phyloP scores from a whole-genome alignment of 257 asterid species.

The Solanum appendiculatum region DNA sequence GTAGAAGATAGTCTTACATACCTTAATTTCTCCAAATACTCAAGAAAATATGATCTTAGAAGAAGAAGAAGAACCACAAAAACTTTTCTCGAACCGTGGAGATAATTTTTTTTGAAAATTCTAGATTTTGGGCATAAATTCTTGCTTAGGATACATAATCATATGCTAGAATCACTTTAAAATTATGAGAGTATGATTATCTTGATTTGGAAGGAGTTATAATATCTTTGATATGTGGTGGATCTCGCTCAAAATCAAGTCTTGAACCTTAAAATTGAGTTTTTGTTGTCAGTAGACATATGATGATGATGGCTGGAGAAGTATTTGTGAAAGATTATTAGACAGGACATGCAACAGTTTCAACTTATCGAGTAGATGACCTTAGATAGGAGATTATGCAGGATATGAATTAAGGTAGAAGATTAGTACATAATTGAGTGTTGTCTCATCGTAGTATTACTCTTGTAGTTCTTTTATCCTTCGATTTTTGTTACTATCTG shows the following conservation, averaged over 20 bases:
- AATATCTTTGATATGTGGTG: neutral
- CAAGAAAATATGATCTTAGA: too few species aligned
- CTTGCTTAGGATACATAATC: neutral
- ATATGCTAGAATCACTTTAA: neutral
- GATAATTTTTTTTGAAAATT: too few species aligned
- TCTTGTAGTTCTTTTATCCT: too few species aligned
- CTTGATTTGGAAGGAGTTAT: neutral
- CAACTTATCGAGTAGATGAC: neutral
- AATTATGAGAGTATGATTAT: neutral
- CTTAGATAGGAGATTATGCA: neutral
- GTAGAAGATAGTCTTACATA: too few species aligned
- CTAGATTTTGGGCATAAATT: neutral
- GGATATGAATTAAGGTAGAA: neutral
- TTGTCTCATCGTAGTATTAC: neutral
- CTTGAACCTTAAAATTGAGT: neutral
- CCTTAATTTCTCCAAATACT: too few species aligned
- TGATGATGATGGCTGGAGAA: too few species aligned
- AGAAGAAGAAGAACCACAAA: too few species aligned
- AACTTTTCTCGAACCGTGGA: too few species aligned
- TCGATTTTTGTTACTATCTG: neutral
- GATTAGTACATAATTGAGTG: neutral
- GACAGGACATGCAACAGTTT: accelerated
- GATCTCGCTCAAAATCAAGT: neutral
- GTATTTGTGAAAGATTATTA: too few species aligned
- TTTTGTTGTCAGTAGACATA: neutral